These are phyloP conservation scores for Podaxis pistillaris DNA, from an alignment of 768 basidiomycete genomes.

Conservation along the genomic window DNA sequence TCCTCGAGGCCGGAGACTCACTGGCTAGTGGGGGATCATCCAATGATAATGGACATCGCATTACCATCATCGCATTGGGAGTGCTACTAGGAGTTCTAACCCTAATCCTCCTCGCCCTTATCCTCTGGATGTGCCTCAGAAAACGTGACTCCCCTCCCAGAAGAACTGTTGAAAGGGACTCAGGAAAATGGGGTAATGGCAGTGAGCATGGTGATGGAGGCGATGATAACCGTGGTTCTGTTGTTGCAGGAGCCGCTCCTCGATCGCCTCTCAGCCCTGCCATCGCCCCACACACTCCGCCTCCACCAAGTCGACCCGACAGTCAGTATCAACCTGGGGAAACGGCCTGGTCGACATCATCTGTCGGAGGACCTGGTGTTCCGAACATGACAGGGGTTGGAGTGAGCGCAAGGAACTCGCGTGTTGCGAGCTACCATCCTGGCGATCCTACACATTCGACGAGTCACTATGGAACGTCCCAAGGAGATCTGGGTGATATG, in stretches of 20 bases:
- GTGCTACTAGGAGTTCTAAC: not conserved
- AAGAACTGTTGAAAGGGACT: not conserved
- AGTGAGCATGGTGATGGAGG: not conserved
- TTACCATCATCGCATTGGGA: constrained; percentile 4
- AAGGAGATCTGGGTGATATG: constrained; percentile 2
- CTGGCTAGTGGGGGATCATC: not conserved
- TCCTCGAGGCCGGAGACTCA: constrained; percentile 20
- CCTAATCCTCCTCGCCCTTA: constrained; percentile 3
- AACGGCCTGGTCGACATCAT: constrained; percentile 9
- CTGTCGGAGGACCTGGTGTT: constrained; percentile 13
- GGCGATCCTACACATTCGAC: constrained; percentile 4
- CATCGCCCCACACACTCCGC: not conserved
- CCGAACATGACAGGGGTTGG: constrained; percentile 14
- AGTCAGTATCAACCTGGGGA: constrained; percentile 9
- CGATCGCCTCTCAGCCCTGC: not conserved
- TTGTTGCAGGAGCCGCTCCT: not conserved
- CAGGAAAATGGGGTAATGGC: constrained; percentile 3
- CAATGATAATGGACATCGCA: not conserved
- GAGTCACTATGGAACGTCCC: constrained; percentile 1
- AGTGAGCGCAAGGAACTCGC: constrained; percentile 10
- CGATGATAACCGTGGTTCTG: not conserved
- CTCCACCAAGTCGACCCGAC: constrained; percentile 11
- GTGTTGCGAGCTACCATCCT: constrained; percentile 1
- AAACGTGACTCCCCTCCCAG: not conserved
- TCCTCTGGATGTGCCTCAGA: constrained; percentile 10